Evolutionary conservation across 495 filamentous ascomycete species (phyloP).

Genomic region (Penicillium samsonianum): DNA sequence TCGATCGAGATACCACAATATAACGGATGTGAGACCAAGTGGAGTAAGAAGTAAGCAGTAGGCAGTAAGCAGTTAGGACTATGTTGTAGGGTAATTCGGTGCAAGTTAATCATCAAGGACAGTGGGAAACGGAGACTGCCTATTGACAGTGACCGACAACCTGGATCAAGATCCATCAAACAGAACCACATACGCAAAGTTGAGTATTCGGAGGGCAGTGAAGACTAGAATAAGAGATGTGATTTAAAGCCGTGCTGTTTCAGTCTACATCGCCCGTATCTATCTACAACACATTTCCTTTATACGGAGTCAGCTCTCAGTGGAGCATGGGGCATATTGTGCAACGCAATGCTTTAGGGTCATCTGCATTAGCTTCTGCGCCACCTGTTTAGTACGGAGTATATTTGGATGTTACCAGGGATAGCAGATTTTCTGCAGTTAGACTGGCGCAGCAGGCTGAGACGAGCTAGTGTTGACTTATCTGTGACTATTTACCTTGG

Average conservation of each 20-base stretch:
- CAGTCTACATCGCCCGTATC: neutral
- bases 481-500: slow-evolving; percentile 23
- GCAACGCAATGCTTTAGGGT: neutral
- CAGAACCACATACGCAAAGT: neutral
- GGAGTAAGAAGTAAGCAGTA: slow-evolving; percentile 1
- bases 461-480: slow-evolving; percentile 21
- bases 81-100: neutral
- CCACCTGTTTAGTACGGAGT: neutral
- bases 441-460: slow-evolving; percentile 1
- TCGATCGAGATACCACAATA: slow-evolving; percentile 6
- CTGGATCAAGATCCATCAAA: neutral
- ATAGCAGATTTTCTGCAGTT: slow-evolving; percentile 7
- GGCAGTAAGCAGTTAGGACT: neutral
- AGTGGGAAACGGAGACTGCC: neutral
- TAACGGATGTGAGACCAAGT: slow-evolving; percentile 10
- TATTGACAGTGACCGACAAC: neutral
- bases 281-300: neutral
- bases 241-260: neutral
- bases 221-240: neutral
- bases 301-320: neutral
- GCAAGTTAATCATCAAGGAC: neutral
- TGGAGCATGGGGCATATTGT: neutral
- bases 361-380: neutral
- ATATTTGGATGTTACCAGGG: neutral
- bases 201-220: neutral